Evolutionary conservation across 2,329 filamentous ascomycete genomes (phyloP), one percentile per base, ranked within the genome.

Genomic region (Septoria petroselini): DNA sequence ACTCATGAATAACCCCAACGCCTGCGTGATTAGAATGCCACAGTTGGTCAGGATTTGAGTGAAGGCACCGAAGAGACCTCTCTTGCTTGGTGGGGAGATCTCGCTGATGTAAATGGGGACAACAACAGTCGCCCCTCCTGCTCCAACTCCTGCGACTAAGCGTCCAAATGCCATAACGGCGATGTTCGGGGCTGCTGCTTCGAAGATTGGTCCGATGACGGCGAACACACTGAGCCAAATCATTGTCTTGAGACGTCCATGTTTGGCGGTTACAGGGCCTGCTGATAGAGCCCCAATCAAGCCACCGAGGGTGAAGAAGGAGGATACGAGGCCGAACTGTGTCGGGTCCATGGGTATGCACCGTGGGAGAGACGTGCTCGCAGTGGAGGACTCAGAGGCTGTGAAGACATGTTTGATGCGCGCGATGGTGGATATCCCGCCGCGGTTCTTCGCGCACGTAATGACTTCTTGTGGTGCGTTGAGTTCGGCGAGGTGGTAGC

Each of bases 41-140:
- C 67, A 54, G 64, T 97, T 97, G 74, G 91, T 91, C 70, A 90
- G 91, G 64, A 97, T 84, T 67, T 98, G 91, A 0, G 93, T 97
- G 70, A 94, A 85, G 29, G 77, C 75, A 8, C 82, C 82, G 61
- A 95, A 97, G 55, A 95, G 82, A n/a, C 68, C 68, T 53, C 66
- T 68, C 55, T 65, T 61, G 21, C 76, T 73, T 0, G 82, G 82
- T 3, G 91, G 93, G 0, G 91, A 85, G 19, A 96, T 80, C 70
- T 98, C 93, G 38, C 89, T 91, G 60, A 98, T 89, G 73, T 95
- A 98, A 15, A 98, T 81, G 0, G 93, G 93, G 2, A 94, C 90
- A 29, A 96, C 88, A 15, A 98, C 93, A 2, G 93, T 91, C 1
- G 90, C 82, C 2, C 90, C 88, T 17, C 93, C 93, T 4, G 90